Percentiles rank a stretch among this genome's conserved stretches.
These are phyloP conservation scores for Chrysosphaeria jannelii DNA, from an alignment of 2,329 filamentous ascomycete genomes.

Conservation along the genomic window DNA sequence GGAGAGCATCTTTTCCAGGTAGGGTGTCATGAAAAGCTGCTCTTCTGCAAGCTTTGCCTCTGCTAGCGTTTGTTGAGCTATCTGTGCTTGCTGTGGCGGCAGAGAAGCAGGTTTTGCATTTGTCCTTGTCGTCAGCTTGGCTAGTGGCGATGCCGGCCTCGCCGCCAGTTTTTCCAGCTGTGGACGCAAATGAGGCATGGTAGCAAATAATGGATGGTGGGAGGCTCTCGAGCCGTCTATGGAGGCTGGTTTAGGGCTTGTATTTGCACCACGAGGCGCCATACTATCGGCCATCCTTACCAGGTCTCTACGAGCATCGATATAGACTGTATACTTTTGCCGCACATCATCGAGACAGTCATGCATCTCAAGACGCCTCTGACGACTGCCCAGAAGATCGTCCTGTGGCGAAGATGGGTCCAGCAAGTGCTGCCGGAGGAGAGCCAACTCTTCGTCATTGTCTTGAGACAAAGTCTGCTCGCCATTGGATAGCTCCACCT, in stretches of 20 bases:
- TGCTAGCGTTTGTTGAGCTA: neutral
- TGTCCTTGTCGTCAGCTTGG: no score
- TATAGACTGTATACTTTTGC: conserved; percentile 22
- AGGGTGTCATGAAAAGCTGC: conserved; percentile 21
- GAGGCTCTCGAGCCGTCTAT: neutral
- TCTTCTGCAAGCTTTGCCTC: conserved; percentile 1
- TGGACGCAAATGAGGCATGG: conserved; percentile 8
- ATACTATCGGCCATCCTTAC: conserved; percentile 7
- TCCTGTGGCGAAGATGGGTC: no score
- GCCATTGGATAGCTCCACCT: conserved; percentile 20
- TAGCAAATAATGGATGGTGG: conserved; percentile 2
- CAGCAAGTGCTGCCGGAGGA: conserved; percentile 4
- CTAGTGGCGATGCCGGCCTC: no score
- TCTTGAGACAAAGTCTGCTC: conserved; percentile 3
- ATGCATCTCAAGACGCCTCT: no score
- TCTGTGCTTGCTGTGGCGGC: conserved; percentile 2
- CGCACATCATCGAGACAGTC: conserved; percentile 17
- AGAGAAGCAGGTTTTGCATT: neutral
- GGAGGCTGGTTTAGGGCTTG: no score
- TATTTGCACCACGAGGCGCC: no score
- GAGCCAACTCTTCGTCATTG: conserved; percentile 3
- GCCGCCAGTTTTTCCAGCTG: no score
- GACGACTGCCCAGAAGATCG: no score
- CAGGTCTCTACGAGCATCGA: conserved; percentile 17
- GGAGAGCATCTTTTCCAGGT: no score